These are phyloP conservation scores for Erysimum cheiranthoides DNA, from an alignment of 345 rosid species.

Conservation along the genomic window DNA sequence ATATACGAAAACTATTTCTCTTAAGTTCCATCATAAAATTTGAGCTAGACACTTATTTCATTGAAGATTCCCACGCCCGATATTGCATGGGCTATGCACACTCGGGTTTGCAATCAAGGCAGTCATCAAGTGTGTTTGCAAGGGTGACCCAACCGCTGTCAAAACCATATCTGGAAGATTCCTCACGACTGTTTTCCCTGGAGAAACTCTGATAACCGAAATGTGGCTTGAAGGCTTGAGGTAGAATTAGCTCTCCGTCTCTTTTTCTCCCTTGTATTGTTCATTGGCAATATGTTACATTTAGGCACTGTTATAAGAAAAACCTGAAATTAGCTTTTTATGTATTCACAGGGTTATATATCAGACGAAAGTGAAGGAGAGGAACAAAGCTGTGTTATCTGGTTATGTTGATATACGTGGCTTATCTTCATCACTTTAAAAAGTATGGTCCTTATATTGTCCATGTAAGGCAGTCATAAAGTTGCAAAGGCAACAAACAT, in stretches of 20 bases:
- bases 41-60: conserved; percentile 32
- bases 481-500: conserved; percentile 16
- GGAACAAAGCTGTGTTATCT: conserved; percentile 64
- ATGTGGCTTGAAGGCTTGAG: conserved; percentile 88
- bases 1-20: background rate
- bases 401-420: conserved; percentile 70
- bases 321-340: conserved; percentile 24
- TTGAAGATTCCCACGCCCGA: conserved; percentile 76
- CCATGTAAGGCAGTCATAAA: background rate
- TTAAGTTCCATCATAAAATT: too few relatives aligned
- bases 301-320: background rate
- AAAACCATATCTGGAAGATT: conserved; percentile 72
- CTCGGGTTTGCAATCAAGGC: conserved; percentile 88
- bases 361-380: conserved; percentile 71
- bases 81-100: conserved; percentile 87
- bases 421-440: conserved; percentile 56
- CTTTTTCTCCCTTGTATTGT: background rate
- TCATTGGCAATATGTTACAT: background rate
- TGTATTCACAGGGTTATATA: conserved; percentile 65
- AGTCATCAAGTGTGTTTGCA: conserved; percentile 74
- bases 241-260: conserved; percentile 41
- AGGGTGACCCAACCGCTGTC: conserved; percentile 65
- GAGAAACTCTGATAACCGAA: conserved; percentile 77
- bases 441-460: background rate
- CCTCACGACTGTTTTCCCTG: conserved; percentile 84